Evolutionary conservation across 1,284 basidiomycete species (phyloP).

Genomic region (Amylostereum chailletii): DNA sequence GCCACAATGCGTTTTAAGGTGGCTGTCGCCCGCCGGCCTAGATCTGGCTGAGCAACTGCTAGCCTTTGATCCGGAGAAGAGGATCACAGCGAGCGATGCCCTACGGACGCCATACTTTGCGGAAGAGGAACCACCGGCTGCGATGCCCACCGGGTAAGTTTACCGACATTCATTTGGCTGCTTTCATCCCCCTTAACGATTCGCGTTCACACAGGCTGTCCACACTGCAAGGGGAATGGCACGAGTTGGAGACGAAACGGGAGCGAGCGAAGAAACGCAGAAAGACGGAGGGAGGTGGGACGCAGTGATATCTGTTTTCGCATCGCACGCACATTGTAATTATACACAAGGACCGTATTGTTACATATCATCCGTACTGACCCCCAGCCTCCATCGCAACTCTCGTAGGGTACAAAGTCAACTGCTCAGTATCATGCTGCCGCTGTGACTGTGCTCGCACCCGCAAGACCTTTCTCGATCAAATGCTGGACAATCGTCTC

Average conservation of each 20-base stretch:
- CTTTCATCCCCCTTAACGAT: slow-evolving; percentile 12
- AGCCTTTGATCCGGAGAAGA: slow-evolving; percentile 72
- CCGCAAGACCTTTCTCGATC: slow-evolving; percentile 58
- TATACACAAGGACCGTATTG: no score
- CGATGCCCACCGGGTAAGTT: slow-evolving; percentile 73
- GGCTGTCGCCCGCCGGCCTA: slow-evolving; percentile 76
- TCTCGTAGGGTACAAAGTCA: no score
- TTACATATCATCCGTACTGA: no score
- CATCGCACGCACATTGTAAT: no score
- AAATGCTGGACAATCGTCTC: slow-evolving; percentile 77
- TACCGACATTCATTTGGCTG: not conserved
- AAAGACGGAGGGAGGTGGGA: slow-evolving; percentile 30
- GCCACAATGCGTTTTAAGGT: slow-evolving; percentile 33
- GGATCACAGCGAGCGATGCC: slow-evolving; percentile 78
- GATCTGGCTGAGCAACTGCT: slow-evolving; percentile 81
- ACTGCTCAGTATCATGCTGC: slow-evolving; percentile 14
- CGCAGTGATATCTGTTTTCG: no score
- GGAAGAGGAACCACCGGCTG: slow-evolving; percentile 66
- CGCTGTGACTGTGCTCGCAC: slow-evolving; percentile 23
- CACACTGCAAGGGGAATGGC: slow-evolving; percentile 87
- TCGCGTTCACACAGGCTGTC: slow-evolving; percentile 40
- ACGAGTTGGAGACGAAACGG: slow-evolving; percentile 84
- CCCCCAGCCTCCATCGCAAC: no score
- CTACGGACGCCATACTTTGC: slow-evolving; percentile 79
- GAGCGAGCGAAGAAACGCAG: slow-evolving; percentile 71